These are phyloP conservation scores for Sclerotinia minor DNA, from an alignment of 2,329 filamentous ascomycete genomes.

Conservation along the genomic window DNA sequence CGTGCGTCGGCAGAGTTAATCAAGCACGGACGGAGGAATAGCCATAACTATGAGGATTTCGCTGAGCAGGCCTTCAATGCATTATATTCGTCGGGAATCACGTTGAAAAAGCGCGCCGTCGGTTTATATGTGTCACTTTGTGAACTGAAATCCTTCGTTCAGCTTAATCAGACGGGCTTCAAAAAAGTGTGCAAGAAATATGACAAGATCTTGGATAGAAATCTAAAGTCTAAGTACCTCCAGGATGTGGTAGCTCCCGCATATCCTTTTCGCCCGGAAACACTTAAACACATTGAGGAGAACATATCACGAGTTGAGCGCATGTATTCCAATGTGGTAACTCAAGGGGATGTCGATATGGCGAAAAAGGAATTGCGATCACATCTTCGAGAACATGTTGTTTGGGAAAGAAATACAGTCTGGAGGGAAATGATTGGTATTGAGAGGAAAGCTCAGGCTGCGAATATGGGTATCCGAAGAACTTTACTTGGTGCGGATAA, in stretches of 20 bases:
- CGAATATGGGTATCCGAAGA: constrained; percentile 76
- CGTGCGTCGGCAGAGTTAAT: constrained; percentile 62
- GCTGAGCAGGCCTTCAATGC: constrained; percentile 71
- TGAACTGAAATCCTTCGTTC: constrained; percentile 92
- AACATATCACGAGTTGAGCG: constrained; percentile 74
- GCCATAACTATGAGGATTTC: constrained; percentile 72
- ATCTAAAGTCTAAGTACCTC: constrained; percentile 76
- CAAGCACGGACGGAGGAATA: constrained; percentile 59
- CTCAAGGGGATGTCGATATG: constrained; percentile 71
- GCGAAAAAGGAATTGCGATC: constrained; percentile 85
- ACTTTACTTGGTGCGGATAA: constrained; percentile 76
- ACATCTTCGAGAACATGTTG: constrained; percentile 92
- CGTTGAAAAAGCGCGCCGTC: constrained; percentile 88
- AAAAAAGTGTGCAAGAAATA: constrained; percentile 97
- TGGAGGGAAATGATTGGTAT: constrained; percentile 99
- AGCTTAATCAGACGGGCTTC: constrained; percentile 96
- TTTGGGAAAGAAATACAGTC: constrained; percentile 98
- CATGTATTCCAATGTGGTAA: constrained; percentile 79
- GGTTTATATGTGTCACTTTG: constrained; percentile 88
- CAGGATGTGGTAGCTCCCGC: constrained; percentile 70
- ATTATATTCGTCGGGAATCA: constrained; percentile 71
- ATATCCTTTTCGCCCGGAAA: constrained; percentile 76
- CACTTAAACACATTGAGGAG: constrained; percentile 68
- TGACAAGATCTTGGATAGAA: constrained; percentile 89
- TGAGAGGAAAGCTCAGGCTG: constrained; percentile 91